Base-by-base conservation (phyloP, 352 stramenopile genomes). In the Aphanomyces invadans region DNA sequence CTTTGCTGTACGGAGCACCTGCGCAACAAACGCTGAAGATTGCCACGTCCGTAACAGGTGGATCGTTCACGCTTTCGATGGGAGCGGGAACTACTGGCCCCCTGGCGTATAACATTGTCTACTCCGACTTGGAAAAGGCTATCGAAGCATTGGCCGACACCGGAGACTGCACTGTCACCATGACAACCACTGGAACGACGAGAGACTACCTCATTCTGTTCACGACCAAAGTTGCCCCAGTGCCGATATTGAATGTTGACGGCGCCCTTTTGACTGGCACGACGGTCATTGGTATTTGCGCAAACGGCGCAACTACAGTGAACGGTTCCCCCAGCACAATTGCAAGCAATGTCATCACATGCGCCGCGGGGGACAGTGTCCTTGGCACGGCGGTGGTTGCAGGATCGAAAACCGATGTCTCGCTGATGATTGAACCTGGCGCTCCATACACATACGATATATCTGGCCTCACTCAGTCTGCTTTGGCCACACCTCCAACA, bases 11-110 rank as follows among this genome's bases (percentile, higher is more conserved):
- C 68, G 79, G 66, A 12, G 67, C 38, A 26, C 28, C 67, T 11
- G 72, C 89, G 45, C 74, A 91, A 0, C 91, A 98, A 66, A 76
- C 90, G 5, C 73, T 97, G 28, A 95, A 96, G 70, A 79, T 97
- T 9, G 78, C 80, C n/a, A 74, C 68, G 9, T 70, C 74, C 1
- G 89, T 89, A 29, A 88, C 86, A 0, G 86, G 75, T 31, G 90
- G 90, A 3, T 87, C 78, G 31, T 98, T 97, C 56, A 94, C 77
- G 23, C 59, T 97, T 5, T 68, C 74, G 48, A 72, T 96, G 5
- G 81, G 83, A 19, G 52, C 26, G 3, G 62, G 73, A 21, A 52
- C 74, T 3, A 92, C 86, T 0, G 82, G 86, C 0, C 78, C 86
- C 0, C 74, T 94, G 25, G 61, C 76, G 4, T 74, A 73, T 42